Evolutionary conservation across 1,284 basidiomycete species (phyloP).

Genomic region (Tylopilus orsonianus): DNA sequence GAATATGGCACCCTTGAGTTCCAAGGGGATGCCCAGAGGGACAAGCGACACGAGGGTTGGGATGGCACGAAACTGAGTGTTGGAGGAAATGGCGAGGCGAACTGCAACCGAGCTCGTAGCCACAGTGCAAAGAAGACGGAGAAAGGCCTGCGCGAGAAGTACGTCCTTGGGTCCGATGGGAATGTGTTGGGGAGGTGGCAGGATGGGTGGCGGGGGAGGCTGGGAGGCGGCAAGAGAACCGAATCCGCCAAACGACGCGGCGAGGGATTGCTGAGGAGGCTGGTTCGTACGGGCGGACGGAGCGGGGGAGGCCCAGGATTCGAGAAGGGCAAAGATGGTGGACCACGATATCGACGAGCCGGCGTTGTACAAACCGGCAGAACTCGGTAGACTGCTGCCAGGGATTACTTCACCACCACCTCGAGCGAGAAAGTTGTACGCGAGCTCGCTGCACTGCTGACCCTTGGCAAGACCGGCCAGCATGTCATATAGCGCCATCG

Average conservation of each 20-base stretch:
- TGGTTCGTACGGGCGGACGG: constrained; percentile 28
- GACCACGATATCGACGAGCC: constrained; percentile 46
- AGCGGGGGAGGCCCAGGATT: constrained; percentile 47
- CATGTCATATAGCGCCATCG: constrained; percentile 86
- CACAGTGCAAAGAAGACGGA: constrained; percentile 79
- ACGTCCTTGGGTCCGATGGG: constrained; percentile 75
- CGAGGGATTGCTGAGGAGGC: constrained; percentile 27
- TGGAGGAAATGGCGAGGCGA: constrained; percentile 75
- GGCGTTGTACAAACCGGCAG: constrained; percentile 31
- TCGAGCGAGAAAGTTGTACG: constrained; percentile 81
- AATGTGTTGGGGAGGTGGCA: constrained; percentile 44
- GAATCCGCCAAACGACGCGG: constrained; percentile 31
- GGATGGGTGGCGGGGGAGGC: constrained; percentile 11
- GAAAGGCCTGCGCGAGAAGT: constrained; percentile 76
- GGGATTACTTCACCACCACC: constrained; percentile 63
- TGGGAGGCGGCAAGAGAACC: constrained; percentile 28
- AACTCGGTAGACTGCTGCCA: constrained; percentile 42
- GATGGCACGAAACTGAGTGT: constrained; percentile 79
- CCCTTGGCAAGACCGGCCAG: constrained; percentile 83
- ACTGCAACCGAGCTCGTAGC: constrained; percentile 78
- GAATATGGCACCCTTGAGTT: constrained; percentile 88
- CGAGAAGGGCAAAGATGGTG: constrained; percentile 52
- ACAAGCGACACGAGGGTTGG: constrained; percentile 77
- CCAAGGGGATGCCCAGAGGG: constrained; percentile 81
- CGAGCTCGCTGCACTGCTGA: constrained; percentile 78